These are phyloP conservation scores for Colletotrichum viniferum DNA, from an alignment of 2,329 filamentous ascomycete species.

Conservation along the genomic window DNA sequence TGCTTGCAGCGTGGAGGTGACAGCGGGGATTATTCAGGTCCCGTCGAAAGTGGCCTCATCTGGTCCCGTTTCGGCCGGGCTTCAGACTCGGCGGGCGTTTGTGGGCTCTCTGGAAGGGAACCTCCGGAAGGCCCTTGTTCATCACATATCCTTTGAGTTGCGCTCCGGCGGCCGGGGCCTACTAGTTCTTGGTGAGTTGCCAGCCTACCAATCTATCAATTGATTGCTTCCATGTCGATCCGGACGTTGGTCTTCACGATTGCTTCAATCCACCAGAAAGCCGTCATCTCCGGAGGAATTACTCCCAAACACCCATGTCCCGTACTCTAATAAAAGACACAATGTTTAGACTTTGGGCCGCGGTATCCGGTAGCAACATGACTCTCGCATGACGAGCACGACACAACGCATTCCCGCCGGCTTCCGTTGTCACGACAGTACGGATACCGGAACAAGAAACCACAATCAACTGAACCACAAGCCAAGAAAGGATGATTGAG, in stretches of 20 bases:
- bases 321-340: background rate
- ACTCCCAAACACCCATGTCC: background rate
- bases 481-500: background rate
- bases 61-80: background rate
- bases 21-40: background rate
- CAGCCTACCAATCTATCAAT: background rate
- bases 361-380: background rate
- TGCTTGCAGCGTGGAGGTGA: slow-evolving; percentile 2
- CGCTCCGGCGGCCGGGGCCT: background rate
- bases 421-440: background rate
- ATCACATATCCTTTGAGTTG: background rate
- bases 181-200: background rate
- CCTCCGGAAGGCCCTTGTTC: background rate
- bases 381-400: background rate
- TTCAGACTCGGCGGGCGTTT: background rate
- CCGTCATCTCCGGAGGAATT: background rate
- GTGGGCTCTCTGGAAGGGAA: background rate
- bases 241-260: background rate
- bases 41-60: background rate
- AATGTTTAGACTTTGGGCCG: background rate
- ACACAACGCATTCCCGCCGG: background rate
- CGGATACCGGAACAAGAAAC: background rate
- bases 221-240: background rate
- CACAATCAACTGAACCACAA: background rate
- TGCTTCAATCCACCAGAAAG: background rate